Evolutionary conservation across 2,329 filamentous ascomycete genomes (phyloP), one percentile per base, ranked within the genome.

Genomic region (Bipolaris zeicola): DNA sequence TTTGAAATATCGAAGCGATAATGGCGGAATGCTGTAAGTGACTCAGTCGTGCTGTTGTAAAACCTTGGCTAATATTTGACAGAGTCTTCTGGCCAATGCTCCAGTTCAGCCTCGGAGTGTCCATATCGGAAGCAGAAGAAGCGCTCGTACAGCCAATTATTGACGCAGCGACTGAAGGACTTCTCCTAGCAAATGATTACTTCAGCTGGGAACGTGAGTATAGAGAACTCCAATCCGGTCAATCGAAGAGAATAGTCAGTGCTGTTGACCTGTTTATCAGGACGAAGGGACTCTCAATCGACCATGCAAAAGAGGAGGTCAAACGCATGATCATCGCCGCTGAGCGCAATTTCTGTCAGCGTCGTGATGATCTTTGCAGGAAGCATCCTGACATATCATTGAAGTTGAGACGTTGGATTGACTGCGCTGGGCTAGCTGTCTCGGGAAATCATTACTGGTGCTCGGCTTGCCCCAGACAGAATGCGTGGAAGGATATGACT

Each of bases 371-470:
- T 1, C 28, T 50, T 18, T 34, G 24, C 14, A 33, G 18, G 16
- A 7, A 13, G 2, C 18, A 33, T 50, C 26, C 48, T 16, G 26
- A 33, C 26, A 16, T 42, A 22, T 42, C 48, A 13, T 33, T 34
- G 26, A 24, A 50, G 11, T 10, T 50, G 5, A 41, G 16, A 41
- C 37, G 37, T 8, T 50, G 37, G 37, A 43, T 50, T 3, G 37
- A 50, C 7, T 31, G 24, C 38, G 48, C 26, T n/a, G 48, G 48
- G 11, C 22, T 41, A 20, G 48, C 28, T 24, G 48, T 50, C 7
- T 41, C 48, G 6, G 48, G 48, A 20, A 50, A 42, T 33, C 48
- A 43, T n/a, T 50, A 50, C 38, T 50, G 48, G 48, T 49, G 46
- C 6, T 38, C 46, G n/a, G 34, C 34, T 10, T 49, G 46, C 24